Conservation (phyloP, 73 alveolate genomes). For the Diophrys appendiculata region DNA sequence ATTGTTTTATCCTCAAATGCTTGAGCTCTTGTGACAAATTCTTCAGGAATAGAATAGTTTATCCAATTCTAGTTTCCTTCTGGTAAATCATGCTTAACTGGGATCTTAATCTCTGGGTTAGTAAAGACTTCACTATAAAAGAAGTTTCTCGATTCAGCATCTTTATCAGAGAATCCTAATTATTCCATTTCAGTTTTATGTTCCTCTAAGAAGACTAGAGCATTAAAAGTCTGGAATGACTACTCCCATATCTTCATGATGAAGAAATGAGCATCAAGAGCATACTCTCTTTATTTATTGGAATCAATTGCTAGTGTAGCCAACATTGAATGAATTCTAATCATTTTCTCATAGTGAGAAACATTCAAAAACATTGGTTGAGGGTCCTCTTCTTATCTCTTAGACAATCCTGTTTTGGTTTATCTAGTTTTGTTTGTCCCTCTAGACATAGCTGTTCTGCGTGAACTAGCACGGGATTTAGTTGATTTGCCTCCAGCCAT, state of each 20-base stretch:
- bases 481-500: constrained; percentile 78
- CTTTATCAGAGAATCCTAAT: constrained; percentile 75
- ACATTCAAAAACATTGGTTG: constrained; percentile 93
- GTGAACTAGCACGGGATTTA: constrained; percentile 70
- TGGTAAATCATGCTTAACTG: constrained; percentile 69
- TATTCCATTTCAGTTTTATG: constrained; percentile 84
- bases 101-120: constrained; percentile 80
- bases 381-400: constrained; percentile 94
- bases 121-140: constrained; percentile 75
- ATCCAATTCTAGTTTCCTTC: constrained; percentile 85
- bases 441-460: constrained; percentile 61
- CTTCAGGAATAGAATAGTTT: constrained; percentile 76
- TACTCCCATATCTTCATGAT: constrained; percentile 83
- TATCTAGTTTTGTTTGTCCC: constrained; percentile 62
- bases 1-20: constrained; percentile 79
- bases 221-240: constrained; percentile 72
- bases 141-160: constrained; percentile 69
- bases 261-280: constrained; percentile 84
- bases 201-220: constrained; percentile 74
- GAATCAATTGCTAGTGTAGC: constrained; percentile 87
- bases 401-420: constrained; percentile 90
- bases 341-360: constrained; percentile 94
- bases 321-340: constrained; percentile 95
- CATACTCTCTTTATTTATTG: constrained; percentile 86
- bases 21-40: constrained; percentile 55